These are phyloP conservation scores for Talaromyces albobiverticillius DNA, from an alignment of 2,329 filamentous ascomycete species.

Conservation along the genomic window DNA sequence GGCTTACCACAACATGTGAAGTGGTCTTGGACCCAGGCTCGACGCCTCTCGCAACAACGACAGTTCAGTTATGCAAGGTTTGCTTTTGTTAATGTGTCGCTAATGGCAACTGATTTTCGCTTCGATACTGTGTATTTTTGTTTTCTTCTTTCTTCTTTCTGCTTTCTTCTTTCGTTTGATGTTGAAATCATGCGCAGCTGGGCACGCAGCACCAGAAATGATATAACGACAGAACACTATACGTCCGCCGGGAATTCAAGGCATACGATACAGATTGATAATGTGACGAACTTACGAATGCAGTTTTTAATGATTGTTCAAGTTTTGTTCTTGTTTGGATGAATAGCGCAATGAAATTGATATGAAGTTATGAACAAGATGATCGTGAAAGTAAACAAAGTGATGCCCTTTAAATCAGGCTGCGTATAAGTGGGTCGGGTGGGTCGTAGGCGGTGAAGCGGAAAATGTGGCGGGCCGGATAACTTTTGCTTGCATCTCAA, in stretches of 20 bases:
- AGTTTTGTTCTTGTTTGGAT: not conserved
- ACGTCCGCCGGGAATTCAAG: not conserved
- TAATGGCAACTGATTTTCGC: not conserved
- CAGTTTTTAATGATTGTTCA: not conserved
- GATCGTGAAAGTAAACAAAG: no score
- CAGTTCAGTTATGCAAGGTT: no score
- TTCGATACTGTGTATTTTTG: not conserved
- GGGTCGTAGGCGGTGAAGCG: slow-evolving; percentile 11
- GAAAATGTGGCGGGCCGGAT: slow-evolving; percentile 16
- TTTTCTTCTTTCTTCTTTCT: not conserved
- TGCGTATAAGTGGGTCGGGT: no score
- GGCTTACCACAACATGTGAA: not conserved
- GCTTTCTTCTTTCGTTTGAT: slow-evolving; percentile 4
- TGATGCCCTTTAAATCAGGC: no score
- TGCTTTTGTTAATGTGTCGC: no score
- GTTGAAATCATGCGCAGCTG: not conserved
- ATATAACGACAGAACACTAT: not conserved
- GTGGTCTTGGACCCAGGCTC: no score
- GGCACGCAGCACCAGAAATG: not conserved
- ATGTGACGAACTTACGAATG: not conserved
- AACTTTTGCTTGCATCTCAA: slow-evolving; percentile 15
- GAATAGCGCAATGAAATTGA: not conserved
- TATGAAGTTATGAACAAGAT: not conserved
- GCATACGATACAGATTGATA: not conserved
- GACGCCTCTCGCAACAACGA: no score